phyloP scores from a whole-genome alignment of 2,329 filamentous ascomycete genomes.

The Cladophialophora yegresii region DNA sequence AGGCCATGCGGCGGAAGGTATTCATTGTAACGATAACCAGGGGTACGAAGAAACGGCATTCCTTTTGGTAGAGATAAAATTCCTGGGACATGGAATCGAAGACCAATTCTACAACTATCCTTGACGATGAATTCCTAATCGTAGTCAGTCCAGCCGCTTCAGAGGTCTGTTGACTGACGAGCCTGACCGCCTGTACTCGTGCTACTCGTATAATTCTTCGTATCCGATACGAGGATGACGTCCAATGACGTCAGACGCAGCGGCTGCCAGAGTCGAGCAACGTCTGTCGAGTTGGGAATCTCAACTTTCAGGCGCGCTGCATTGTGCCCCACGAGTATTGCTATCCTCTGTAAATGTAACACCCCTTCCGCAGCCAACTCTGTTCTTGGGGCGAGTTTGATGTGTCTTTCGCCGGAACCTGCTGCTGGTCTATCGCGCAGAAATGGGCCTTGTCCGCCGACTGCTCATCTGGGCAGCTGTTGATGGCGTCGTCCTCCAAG shows the following conservation, averaged over 20 bases:
- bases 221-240: neutral
- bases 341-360: neutral
- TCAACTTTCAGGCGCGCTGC: neutral
- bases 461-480: slow-evolving; percentile 76
- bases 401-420: neutral
- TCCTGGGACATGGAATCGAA: neutral
- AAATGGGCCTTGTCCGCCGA: slow-evolving; percentile 75
- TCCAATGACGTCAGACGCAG: slow-evolving; percentile 12
- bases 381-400: neutral
- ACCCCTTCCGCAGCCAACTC: neutral
- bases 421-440: slow-evolving; percentile 16
- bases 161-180: neutral
- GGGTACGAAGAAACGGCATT: slow-evolving; percentile 20
- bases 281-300: neutral
- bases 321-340: neutral
- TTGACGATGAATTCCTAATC: neutral
- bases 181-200: neutral
- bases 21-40: slow-evolving; percentile 32
- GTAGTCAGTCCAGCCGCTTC: neutral
- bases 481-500: slow-evolving; percentile 81
- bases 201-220: neutral
- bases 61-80: slow-evolving; percentile 20
- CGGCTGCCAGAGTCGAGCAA: neutral
- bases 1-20: slow-evolving; percentile 17
- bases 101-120: neutral